Conservation (phyloP, 2,329 filamentous ascomycete species). For the Aspergillus luchuensis region DNA sequence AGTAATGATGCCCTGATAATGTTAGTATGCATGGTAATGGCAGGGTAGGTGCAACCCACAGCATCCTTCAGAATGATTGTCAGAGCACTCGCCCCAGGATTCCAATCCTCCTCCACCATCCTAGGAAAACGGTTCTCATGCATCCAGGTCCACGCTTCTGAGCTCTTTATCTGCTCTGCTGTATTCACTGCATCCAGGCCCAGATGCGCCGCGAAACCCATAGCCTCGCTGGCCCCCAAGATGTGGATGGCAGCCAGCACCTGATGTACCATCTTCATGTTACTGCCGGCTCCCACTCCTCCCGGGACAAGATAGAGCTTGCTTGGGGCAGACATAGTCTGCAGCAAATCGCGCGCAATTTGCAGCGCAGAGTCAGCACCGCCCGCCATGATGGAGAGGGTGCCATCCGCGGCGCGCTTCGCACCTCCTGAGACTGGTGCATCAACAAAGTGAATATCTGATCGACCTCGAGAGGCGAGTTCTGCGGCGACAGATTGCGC, state of each 20-base stretch:
- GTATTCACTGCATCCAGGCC: constrained; percentile 54
- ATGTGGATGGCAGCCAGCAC: constrained; percentile 66
- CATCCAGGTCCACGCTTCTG: constrained; percentile 63
- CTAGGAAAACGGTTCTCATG: constrained; percentile 61
- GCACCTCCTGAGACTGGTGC: constrained; percentile 73
- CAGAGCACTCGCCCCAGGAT: constrained; percentile 60
- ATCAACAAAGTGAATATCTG: constrained; percentile 69
- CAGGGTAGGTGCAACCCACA: constrained; percentile 26
- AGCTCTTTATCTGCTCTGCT: constrained; percentile 49
- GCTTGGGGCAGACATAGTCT: constrained; percentile 58
- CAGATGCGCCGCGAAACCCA: constrained; percentile 60
- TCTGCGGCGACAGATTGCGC: constrained; percentile 62
- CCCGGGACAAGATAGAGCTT: constrained; percentile 67
- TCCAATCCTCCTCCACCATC: constrained; percentile 56
- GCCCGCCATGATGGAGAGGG: constrained; percentile 74
- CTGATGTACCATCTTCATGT: constrained; percentile 67
- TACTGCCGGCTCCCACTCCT: constrained; percentile 61
- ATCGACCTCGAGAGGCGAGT: constrained; percentile 55
- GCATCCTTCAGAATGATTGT: constrained; percentile 64
- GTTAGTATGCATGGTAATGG: not conserved
- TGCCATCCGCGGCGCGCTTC: constrained; percentile 68
- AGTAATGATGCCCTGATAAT: constrained; percentile 62
- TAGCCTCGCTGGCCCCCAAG: constrained; percentile 60
- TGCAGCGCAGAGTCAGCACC: constrained; percentile 59
- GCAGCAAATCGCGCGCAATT: constrained; percentile 60